phyloP scores from a whole-genome alignment of 306 rosid genomes.

The Oemleria cerasiformis region DNA sequence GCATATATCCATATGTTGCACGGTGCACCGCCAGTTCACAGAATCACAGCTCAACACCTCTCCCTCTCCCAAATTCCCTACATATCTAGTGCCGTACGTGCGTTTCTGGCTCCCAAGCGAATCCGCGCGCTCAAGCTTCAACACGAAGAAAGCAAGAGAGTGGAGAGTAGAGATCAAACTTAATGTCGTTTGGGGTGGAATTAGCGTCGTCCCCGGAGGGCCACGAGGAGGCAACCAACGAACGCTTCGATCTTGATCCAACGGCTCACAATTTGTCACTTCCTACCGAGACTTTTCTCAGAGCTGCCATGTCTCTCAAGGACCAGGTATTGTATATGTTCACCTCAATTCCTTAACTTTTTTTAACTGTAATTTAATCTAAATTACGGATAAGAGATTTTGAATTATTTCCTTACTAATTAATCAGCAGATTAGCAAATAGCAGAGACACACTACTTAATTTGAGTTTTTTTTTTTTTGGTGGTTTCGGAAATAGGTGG shows the following conservation, averaged over 20 bases:
- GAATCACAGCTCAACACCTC: conserved; percentile 6
- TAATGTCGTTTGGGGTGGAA: conserved; percentile 41
- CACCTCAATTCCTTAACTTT: neutral
- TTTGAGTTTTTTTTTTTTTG: neutral
- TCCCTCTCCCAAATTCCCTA: neutral
- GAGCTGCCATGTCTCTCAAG: conserved; percentile 69
- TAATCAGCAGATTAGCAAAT: too few species aligned
- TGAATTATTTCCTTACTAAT: neutral
- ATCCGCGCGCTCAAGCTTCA: neutral
- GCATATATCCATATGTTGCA: neutral
- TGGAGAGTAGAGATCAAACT: neutral
- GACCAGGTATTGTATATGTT: conserved; percentile 48
- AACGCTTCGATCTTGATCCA: conserved; percentile 41
- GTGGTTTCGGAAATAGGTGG: conserved; percentile 39
- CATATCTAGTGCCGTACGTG: neutral
- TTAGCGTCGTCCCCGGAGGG: conserved; percentile 33
- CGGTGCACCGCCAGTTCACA: conserved; percentile 22
- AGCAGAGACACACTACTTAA: too few species aligned
- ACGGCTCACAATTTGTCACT: conserved; percentile 32
- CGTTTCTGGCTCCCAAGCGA: neutral
- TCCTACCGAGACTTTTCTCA: conserved; percentile 41
- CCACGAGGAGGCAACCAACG: conserved; percentile 37
- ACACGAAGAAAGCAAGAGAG: neutral
- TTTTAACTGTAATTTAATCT: neutral
- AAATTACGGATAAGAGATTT: too few species aligned